A percentile compares a stretch with the other conserved stretches of the same genome.
Evolutionary conservation across 2,329 filamentous ascomycete species (phyloP).

Genomic region (Phialemoniopsis sp.): DNA sequence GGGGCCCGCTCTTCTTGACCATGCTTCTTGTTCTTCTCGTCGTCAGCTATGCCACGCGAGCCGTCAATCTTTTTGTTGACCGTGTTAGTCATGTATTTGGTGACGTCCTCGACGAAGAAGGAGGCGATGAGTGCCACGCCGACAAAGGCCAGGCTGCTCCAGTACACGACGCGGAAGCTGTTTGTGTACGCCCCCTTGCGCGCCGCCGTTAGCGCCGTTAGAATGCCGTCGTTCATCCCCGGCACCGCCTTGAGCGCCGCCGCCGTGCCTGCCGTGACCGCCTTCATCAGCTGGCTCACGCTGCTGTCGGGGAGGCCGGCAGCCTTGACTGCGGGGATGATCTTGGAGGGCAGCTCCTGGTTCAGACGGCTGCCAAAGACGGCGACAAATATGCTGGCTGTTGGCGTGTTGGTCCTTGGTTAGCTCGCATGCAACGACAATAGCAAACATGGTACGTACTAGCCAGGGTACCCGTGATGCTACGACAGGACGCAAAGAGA

Average conservation of each 20-base stretch:
- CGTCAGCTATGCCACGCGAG: too few relatives aligned
- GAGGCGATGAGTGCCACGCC: constrained; percentile 4
- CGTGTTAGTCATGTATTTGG: constrained; percentile 4
- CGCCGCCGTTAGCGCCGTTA: neutral
- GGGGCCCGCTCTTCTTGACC: too few relatives aligned
- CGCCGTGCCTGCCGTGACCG: constrained; percentile 2
- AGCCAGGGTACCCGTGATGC: neutral
- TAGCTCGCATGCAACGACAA: too few relatives aligned
- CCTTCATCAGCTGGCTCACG: constrained; percentile 1
- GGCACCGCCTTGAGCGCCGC: constrained; percentile 4
- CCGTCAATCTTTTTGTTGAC: constrained; percentile 9
- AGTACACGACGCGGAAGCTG: constrained; percentile 2
- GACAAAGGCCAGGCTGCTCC: constrained; percentile 3
- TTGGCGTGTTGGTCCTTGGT: too few relatives aligned
- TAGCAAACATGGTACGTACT: too few relatives aligned
- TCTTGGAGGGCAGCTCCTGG: neutral
- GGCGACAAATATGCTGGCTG: constrained; percentile 5
- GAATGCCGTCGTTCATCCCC: constrained; percentile 2
- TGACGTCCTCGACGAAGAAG: constrained; percentile 5
- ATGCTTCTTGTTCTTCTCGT: constrained; percentile 9
- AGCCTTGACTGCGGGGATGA: neutral
- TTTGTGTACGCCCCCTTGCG: constrained; percentile 1
- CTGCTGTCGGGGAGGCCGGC: constrained; percentile 1
- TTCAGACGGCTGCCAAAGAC: constrained; percentile 2
- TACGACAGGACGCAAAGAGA: neutral